Evolutionary conservation across 306 rosid genomes (phyloP), one percentile per base, ranked within the genome.

Genomic region (Benincasa hispida): DNA sequence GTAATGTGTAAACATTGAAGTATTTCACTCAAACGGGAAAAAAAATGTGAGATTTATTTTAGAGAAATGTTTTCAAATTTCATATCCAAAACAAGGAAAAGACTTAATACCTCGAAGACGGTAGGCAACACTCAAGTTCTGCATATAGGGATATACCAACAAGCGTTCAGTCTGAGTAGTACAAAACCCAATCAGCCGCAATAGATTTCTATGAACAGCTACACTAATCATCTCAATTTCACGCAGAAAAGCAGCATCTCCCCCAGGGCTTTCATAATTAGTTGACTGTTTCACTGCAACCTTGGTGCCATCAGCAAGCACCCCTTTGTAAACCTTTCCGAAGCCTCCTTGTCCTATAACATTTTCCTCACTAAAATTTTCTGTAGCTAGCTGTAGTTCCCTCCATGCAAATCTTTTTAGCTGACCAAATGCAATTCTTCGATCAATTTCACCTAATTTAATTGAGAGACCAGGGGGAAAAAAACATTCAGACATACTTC

Each of bases 201-300:
- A 83, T 61, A 95, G 85, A 77, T 95, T 95, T 79, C 87, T 84
- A 75, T 95, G 99, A 76, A 92, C 98, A 76, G 99, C 99, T 74
- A 95, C 97, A 67, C 99, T 95, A 74, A 95, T 95, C 99, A 92
- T 95, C 90, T 95, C 99, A 76, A 95, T 98, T 86, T 95, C 99
- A 41, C 98, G 92, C 84, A 87, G 96, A 85, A 95, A 95, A 81
- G 99, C 96, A 74, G 93, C 90, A 79, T 95, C 99, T 32, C 99
- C 98, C 70, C 97, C 99, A 0, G 97, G 99, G 77, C 99, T 90
- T 84, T 92, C 98, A 82, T 82, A 89, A 80, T 95, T 98, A 53
- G 96, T 92, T 65, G 92, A 84, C 76, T 97, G 89, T 85, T 95
- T 95, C 65, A 95, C 99, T 41, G 99, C 99, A 85, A 95, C 87